Percentiles rank a stretch among this genome's conserved stretches.
phyloP scores from a whole-genome alignment of 225 moss, liverwort and hornwort genomes.

The Climacium dendroides region DNA sequence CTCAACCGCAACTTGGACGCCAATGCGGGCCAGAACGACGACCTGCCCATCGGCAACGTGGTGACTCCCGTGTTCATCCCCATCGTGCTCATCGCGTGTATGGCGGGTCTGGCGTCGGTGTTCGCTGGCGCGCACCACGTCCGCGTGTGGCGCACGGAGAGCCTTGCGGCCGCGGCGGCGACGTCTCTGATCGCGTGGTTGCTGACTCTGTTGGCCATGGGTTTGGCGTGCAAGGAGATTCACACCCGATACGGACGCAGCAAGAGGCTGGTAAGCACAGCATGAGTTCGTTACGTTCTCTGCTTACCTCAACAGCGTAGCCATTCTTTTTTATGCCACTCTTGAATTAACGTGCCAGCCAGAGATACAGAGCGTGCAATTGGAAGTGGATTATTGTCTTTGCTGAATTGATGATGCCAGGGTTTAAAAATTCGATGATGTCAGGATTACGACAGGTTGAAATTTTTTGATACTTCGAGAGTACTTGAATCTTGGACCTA shows the following conservation, averaged over 20 bases:
- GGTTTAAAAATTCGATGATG: too few relatives aligned
- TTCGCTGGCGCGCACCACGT: background rate
- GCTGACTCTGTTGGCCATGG: slow-evolving; percentile 22
- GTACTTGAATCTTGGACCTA: background rate
- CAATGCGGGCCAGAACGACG: background rate
- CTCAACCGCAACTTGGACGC: slow-evolving; percentile 16
- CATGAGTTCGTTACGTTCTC: background rate
- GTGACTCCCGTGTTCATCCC: background rate
- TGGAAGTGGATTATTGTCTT: background rate
- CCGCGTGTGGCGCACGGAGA: background rate
- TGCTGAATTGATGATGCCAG: background rate
- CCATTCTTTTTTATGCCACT: too few relatives aligned
- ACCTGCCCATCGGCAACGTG: background rate
- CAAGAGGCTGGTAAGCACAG: slow-evolving; percentile 4
- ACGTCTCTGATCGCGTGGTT: background rate
- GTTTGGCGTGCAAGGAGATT: slow-evolving; percentile 5
- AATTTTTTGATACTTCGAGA: too few relatives aligned
- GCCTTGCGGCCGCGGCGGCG: background rate
- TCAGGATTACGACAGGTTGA: background rate
- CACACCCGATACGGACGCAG: slow-evolving; percentile 12
- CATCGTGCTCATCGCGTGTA: background rate
- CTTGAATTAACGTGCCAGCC: background rate
- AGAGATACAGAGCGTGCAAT: background rate
- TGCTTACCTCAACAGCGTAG: background rate
- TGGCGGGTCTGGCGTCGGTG: background rate